These are phyloP conservation scores for Neurospora sp. DNA, from an alignment of 495 filamentous ascomycete species.

Conservation along the genomic window DNA sequence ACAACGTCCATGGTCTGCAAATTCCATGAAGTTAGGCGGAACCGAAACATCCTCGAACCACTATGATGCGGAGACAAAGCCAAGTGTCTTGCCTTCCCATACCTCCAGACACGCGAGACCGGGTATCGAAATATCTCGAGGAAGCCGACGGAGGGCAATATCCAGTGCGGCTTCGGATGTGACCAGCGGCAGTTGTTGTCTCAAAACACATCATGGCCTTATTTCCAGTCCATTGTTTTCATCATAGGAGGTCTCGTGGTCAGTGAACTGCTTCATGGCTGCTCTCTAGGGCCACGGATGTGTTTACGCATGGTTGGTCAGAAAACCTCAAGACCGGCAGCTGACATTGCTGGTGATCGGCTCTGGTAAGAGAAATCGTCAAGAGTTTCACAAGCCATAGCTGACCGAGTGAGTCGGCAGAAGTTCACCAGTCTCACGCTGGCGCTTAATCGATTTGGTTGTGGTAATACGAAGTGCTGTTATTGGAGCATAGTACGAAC, in stretches of 20 bases:
- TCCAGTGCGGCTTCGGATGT: background rate
- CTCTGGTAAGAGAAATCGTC: background rate
- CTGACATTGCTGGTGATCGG: background rate
- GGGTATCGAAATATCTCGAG: background rate
- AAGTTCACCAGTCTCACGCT: background rate
- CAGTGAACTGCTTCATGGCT: background rate
- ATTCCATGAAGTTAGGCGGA: background rate
- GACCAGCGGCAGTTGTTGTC: background rate
- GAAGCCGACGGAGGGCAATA: background rate
- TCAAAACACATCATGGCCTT: background rate
- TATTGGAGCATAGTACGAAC: background rate
- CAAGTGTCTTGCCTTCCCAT: background rate
- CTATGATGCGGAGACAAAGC: background rate
- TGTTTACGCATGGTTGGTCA: slow-evolving; percentile 4
- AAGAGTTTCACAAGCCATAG: background rate
- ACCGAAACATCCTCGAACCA: background rate
- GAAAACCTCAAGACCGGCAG: background rate
- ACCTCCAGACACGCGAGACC: background rate
- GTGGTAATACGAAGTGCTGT: background rate
- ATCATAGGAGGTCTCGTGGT: background rate
- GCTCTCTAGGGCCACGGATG: background rate
- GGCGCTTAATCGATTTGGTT: background rate
- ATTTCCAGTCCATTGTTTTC: background rate
- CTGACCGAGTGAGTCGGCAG: background rate
- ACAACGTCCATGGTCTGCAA: background rate